Evolutionary conservation across 306 rosid genomes (phyloP), one percentile per base, ranked within the genome.

Genomic region (Ziziphus jujuba): DNA sequence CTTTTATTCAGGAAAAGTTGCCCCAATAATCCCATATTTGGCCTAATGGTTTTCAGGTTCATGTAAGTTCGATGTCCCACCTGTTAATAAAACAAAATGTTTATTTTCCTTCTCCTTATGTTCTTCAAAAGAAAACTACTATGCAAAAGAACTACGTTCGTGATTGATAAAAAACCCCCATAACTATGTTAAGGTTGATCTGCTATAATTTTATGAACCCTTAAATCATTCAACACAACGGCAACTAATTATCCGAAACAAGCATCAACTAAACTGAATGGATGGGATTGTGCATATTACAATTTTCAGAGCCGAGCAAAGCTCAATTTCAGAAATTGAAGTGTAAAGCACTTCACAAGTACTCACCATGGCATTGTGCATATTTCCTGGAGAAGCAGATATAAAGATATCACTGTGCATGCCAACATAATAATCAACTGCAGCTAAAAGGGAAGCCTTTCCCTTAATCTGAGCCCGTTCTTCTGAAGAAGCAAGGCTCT

Each of bases 331-430:
- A 1, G 20, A 50, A 50, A 50, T 16, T 16, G 24, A 50, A 6
- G 5, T 33, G n/a, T 5, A 31, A 25, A 54, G 40, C 28, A 23
- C 7, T 21, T 6, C 16, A 77, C 51, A 71, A 61, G 65, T 49
- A 76, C 96, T 90, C 74, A 95, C 99, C 95, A 95, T 34, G 62
- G 99, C 99, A 65, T 95, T 95, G 82, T 95, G 99, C 99, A 95
- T 95, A 66, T 95, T 95, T 80, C 99, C 99, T 5, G 99, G 99
- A 65, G 99, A 95, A 84, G 99, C 99, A 56, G 99, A 95, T 70
- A 95, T 64, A 55, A 95, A 95, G 74, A 95, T 83, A 78, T 90
- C 90, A 31, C 97, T 95, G 61, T 95, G 97, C 92, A 95, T 69
- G 80, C 89, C 77, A 34, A 95, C 84, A 35, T 95, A 95, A 85